Conservation (phyloP, 73 alveolate species). For the Strombidium stylifer region DNA sequence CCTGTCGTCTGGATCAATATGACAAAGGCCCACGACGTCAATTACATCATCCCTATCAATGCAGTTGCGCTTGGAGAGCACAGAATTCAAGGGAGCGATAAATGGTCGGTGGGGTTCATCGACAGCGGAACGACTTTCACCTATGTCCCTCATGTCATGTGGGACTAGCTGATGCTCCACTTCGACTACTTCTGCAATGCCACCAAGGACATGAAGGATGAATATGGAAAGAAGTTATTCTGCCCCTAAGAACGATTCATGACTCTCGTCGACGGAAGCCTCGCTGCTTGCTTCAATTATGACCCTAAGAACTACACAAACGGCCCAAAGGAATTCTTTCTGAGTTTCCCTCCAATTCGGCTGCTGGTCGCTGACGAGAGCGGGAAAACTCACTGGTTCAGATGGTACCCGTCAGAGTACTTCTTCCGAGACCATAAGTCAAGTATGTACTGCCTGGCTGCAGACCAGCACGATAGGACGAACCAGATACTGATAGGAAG, state of each 20-base stretch:
- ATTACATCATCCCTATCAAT: too few species aligned
- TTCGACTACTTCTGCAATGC: slow-evolving; percentile 22
- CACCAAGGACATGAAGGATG: too few species aligned
- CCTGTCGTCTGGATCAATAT: too few species aligned
- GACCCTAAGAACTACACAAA: background rate
- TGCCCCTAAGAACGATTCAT: too few species aligned
- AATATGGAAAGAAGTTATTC: too few species aligned
- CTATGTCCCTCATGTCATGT: slow-evolving; percentile 60
- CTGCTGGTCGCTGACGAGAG: slow-evolving; percentile 15
- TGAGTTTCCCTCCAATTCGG: slow-evolving; percentile 63
- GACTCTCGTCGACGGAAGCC: slow-evolving; percentile 3
- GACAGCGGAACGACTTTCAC: slow-evolving; percentile 89
- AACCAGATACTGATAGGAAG: slow-evolving; percentile 68
- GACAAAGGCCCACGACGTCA: too few species aligned
- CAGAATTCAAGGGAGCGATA: too few species aligned
- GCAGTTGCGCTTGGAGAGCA: too few species aligned
- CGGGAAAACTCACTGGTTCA: slow-evolving; percentile 7
- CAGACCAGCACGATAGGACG: slow-evolving; percentile 43
- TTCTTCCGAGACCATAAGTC: slow-evolving; percentile 39
- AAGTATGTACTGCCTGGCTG: slow-evolving; percentile 56
- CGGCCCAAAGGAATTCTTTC: slow-evolving; percentile 32
- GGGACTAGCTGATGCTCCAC: slow-evolving; percentile 16
- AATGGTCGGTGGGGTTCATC: slow-evolving; percentile 47
- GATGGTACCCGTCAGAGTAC: slow-evolving; percentile 81
- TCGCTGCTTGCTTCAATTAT: slow-evolving; percentile 14